These are phyloP conservation scores for Thraustochytrium striatum DNA, from an alignment of 352 stramenopile genomes.

Conservation along the genomic window DNA sequence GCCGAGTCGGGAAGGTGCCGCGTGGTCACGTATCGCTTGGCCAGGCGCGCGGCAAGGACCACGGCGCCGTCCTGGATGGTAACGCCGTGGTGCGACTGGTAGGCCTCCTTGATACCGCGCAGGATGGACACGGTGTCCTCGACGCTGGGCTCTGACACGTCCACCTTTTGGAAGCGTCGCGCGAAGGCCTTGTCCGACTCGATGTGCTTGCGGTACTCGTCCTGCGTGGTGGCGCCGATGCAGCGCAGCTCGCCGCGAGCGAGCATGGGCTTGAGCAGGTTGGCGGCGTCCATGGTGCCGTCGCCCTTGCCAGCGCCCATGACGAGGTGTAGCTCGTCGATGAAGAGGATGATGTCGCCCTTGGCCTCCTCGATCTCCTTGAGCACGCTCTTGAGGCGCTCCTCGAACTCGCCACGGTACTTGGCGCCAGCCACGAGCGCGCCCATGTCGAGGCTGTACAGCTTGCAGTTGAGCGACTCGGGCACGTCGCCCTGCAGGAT, in stretches of 20 bases:
- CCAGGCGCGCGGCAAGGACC: conserved; percentile 86
- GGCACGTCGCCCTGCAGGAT: conserved; percentile 94
- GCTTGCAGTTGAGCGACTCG: conserved; percentile 76
- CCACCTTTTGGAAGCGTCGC: conserved; percentile 92
- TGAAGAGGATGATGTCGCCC: conserved; percentile 95
- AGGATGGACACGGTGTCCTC: conserved; percentile 93
- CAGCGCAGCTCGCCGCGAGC: conserved; percentile 89
- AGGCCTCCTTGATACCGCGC: conserved; percentile 87
- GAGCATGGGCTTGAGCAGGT: conserved; percentile 95
- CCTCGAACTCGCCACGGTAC: conserved; percentile 97
- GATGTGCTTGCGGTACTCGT: conserved; percentile 96
- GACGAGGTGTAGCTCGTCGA: conserved; percentile 96
- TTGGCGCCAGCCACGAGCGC: conserved; percentile 93
- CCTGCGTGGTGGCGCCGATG: conserved; percentile 94
- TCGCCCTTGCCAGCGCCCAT: conserved; percentile 83
- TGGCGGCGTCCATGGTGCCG: conserved; percentile 93
- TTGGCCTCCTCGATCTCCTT: conserved; percentile 85
- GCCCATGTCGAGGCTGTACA: conserved; percentile 92
- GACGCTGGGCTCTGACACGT: conserved; percentile 86
- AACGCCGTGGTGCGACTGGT: conserved; percentile 94
- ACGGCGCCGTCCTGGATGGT: conserved; percentile 86
- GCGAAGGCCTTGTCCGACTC: conserved; percentile 98
- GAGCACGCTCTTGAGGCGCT: conserved; percentile 89
- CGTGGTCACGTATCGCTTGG: conserved; percentile 84
- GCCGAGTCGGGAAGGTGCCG: conserved; percentile 87